phyloP scores from a whole-genome alignment of 257 asterid genomes.

The Lycium barbarum region DNA sequence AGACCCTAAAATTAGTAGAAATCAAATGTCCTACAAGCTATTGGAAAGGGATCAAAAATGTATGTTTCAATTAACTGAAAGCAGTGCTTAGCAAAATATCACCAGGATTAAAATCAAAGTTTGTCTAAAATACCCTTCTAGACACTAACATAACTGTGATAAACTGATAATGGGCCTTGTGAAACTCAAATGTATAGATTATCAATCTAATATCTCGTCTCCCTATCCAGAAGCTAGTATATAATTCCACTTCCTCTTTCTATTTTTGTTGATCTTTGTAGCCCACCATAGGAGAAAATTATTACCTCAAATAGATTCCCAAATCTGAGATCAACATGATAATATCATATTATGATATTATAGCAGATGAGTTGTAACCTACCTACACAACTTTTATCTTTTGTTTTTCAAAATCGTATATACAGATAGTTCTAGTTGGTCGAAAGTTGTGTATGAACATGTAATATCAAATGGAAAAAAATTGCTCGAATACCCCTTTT shows the following conservation, averaged over 20 bases:
- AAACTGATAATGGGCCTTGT: neutral
- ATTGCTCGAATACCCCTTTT: conserved; percentile 21
- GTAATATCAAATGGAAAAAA: conserved; percentile 23
- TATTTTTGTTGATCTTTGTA: conserved; percentile 7
- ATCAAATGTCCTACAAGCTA: too few relatives aligned
- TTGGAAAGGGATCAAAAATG: too few relatives aligned
- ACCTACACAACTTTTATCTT: neutral
- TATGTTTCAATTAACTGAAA: too few relatives aligned
- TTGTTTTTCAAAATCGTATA: neutral
- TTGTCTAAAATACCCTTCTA: too few relatives aligned
- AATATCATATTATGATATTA: neutral
- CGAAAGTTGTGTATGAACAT: conserved; percentile 33
- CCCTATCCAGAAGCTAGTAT: neutral
- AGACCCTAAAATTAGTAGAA: too few relatives aligned
- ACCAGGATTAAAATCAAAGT: too few relatives aligned
- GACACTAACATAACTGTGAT: neutral
- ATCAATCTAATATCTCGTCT: neutral
- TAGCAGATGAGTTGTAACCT: conserved; percentile 20
- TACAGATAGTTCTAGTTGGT: conserved; percentile 21
- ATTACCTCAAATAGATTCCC: conserved; percentile 21
- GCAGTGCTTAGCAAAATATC: too few relatives aligned
- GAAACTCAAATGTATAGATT: neutral
- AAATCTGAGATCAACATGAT: neutral
- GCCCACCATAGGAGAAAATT: conserved; percentile 19
- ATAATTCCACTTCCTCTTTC: conserved; percentile 1